Percentiles rank a stretch among this genome's conserved stretches.
These are phyloP conservation scores for Sherardia arvensis DNA, from an alignment of 257 asterid species.

Conservation along the genomic window DNA sequence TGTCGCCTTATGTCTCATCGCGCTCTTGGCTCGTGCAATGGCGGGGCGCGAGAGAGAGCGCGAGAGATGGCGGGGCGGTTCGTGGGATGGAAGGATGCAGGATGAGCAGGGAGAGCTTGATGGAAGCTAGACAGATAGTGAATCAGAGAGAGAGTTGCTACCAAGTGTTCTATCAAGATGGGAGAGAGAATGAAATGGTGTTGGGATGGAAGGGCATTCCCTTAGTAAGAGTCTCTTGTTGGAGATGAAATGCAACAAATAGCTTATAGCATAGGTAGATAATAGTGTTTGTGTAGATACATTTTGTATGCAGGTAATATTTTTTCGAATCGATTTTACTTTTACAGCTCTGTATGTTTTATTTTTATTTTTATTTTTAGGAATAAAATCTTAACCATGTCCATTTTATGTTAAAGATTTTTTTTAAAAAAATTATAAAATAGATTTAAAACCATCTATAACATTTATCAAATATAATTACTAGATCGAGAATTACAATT, in stretches of 20 bases:
- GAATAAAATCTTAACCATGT: too few relatives aligned
- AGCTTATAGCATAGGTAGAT: not conserved
- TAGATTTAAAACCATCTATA: too few relatives aligned
- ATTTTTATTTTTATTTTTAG: too few relatives aligned
- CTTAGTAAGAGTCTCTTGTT: slow-evolving; percentile 53
- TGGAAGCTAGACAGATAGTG: slow-evolving; percentile 50
- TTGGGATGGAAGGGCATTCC: slow-evolving; percentile 53
- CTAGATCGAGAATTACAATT: too few relatives aligned
- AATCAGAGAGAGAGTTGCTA: slow-evolving; percentile 31
- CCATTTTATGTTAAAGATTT: too few relatives aligned
- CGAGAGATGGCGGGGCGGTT: too few relatives aligned
- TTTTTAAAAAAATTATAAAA: too few relatives aligned
- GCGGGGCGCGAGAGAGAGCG: slow-evolving; percentile 21
- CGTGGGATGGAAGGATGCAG: slow-evolving; percentile 21
- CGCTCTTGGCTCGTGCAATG: slow-evolving; percentile 37
- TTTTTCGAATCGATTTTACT: not conserved
- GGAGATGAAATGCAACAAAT: slow-evolving; percentile 36
- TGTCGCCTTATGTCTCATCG: slow-evolving; percentile 44
- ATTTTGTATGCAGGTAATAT: not conserved
- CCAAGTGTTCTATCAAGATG: slow-evolving; percentile 24
- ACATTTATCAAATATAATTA: too few relatives aligned
- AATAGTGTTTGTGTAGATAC: not conserved
- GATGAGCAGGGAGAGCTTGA: slow-evolving; percentile 37
- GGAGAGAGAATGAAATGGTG: slow-evolving; percentile 38
- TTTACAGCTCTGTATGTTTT: too few relatives aligned